Evolutionary conservation across 768 basidiomycete genomes (phyloP).

Genomic region (Naganishia kalamii): DNA sequence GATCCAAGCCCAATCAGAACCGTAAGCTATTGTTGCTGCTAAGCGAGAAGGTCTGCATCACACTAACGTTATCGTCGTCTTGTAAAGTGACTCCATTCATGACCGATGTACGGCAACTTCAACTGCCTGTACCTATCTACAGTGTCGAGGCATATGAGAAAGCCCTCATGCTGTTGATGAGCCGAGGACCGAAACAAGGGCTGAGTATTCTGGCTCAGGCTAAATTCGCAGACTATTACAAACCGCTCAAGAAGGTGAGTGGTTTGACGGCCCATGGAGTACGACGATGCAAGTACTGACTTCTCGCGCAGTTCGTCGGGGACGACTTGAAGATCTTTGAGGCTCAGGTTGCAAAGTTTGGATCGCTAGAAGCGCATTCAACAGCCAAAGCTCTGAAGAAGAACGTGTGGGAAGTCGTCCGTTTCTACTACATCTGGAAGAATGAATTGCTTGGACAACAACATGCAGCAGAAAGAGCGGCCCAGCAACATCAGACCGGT

Average conservation of each 20-base stretch:
- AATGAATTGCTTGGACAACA: slow-evolving; percentile 33
- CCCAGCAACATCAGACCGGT: slow-evolving; percentile 16
- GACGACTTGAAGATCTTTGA: slow-evolving; percentile 37
- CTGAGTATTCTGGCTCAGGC: slow-evolving; percentile 25
- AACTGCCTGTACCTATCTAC: slow-evolving; percentile 27
- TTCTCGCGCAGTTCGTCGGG: slow-evolving; percentile 32
- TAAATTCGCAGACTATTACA: slow-evolving; percentile 27
- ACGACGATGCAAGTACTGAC: not conserved
- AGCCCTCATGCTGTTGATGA: slow-evolving; percentile 27
- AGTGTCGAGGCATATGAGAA: slow-evolving; percentile 36
- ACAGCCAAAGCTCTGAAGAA: slow-evolving; percentile 32
- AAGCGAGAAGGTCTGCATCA: not conserved
- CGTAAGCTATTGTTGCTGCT: not conserved
- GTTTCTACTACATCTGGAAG: slow-evolving; percentile 45
- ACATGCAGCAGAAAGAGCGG: slow-evolving; percentile 34
- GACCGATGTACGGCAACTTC: slow-evolving; percentile 26
- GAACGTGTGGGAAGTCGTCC: slow-evolving; percentile 36
- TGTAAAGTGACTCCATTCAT: slow-evolving; percentile 24
- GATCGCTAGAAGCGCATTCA: slow-evolving; percentile 39
- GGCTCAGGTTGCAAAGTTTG: slow-evolving; percentile 32
- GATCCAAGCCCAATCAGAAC: slow-evolving; percentile 25
- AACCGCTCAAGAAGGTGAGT: not conserved
- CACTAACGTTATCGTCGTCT: slow-evolving; percentile 6
- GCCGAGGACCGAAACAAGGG: slow-evolving; percentile 28
- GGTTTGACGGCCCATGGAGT: not conserved